Base-by-base conservation (phyloP, 768 basidiomycete genomes). In the Psilocybe subaeruginosa region DNA sequence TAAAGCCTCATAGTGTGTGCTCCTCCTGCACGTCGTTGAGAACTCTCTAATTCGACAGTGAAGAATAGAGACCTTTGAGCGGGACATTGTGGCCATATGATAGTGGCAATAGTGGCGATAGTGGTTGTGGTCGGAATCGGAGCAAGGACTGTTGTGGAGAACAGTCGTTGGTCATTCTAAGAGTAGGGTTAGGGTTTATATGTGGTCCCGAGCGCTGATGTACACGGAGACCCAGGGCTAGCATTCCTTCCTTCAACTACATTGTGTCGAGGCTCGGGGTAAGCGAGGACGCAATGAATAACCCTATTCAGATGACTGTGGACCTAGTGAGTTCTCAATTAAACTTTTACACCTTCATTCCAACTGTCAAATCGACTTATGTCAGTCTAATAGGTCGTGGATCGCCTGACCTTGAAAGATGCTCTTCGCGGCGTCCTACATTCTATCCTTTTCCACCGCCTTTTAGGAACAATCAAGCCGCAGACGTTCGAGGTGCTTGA, bases 391-490 rank as follows among this genome's bases (percentile, higher is more conserved):
- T 46, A 93, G 92, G 79, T 86, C 48, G 78, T 93, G 53, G 92
- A 93, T 72, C 84, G 92, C 27, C 82, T 81, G 53, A 87, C 83
- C 16, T 82, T 85, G 39, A 89, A 87, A 72, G 92, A 93, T 64
- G 90, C 89, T 47, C 82, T 94, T 5, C 83, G 82, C 57, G 92
- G 86, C 3, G 78, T 93, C 55, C 80, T 95, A n/a, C 93, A 94
- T 67, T 80, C 91, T 0, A 89, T 94, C 51, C 77, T 94, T 14
- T 94, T 95, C 70, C 92, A 95, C 69, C 84, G 92, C 7, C 78
- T 93, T 17, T 92, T 94, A 69, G 93, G 92, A 3, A 87, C 85
- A 0, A 82, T 94, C 46, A 91, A 88, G 65, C 89, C 93, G 0
- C 83, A 84, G 65, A 88, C 82, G 2, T 88, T 90, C 61, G 92